Percentiles rank a stretch among this genome's conserved stretches.
phyloP scores from a whole-genome alignment of 805 yeast species.

The Wickerhamiella nectarea region DNA sequence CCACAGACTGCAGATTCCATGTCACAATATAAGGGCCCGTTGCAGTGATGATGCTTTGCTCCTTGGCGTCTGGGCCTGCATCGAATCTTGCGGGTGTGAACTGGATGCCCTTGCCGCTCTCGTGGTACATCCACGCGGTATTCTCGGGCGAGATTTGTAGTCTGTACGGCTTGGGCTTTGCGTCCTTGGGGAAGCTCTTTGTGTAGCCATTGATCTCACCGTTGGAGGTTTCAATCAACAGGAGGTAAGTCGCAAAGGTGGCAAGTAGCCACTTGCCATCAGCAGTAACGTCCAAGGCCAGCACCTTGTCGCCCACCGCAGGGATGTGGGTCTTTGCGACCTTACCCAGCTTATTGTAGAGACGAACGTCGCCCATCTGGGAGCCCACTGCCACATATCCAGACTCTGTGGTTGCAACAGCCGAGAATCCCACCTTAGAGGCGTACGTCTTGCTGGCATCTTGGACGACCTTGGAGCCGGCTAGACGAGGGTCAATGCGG shows the following conservation, averaged over 20 bases:
- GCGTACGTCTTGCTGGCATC: slow-evolving; percentile 41
- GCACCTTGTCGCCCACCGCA: slow-evolving; percentile 63
- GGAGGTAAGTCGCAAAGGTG: slow-evolving; percentile 58
- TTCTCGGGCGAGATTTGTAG: slow-evolving; percentile 61
- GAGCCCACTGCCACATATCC: slow-evolving; percentile 73
- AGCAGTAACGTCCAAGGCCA: slow-evolving; percentile 55
- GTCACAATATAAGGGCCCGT: slow-evolving; percentile 71
- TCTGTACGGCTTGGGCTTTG: slow-evolving; percentile 56
- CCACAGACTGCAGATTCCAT: slow-evolving; percentile 57
- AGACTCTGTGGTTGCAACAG: slow-evolving; percentile 54
- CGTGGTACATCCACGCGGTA: slow-evolving; percentile 43
- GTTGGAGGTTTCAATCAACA: slow-evolving; percentile 54
- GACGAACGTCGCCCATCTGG: slow-evolving; percentile 56
- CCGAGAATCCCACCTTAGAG: slow-evolving; percentile 39
- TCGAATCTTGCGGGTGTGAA: slow-evolving; percentile 73
- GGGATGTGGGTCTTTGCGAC: slow-evolving; percentile 71
- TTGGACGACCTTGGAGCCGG: slow-evolving; percentile 43
- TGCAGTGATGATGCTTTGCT: slow-evolving; percentile 60
- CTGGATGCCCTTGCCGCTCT: slow-evolving; percentile 35
- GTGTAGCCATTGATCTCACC: slow-evolving; percentile 57
- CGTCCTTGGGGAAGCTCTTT: slow-evolving; percentile 47
- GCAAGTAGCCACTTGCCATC: slow-evolving; percentile 76
- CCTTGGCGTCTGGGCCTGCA: slow-evolving; percentile 48
- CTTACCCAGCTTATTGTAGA: slow-evolving; percentile 49
- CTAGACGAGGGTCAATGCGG: slow-evolving; percentile 66